Base-by-base conservation (phyloP, 306 rosid genomes). In the Trifolium pratense region DNA sequence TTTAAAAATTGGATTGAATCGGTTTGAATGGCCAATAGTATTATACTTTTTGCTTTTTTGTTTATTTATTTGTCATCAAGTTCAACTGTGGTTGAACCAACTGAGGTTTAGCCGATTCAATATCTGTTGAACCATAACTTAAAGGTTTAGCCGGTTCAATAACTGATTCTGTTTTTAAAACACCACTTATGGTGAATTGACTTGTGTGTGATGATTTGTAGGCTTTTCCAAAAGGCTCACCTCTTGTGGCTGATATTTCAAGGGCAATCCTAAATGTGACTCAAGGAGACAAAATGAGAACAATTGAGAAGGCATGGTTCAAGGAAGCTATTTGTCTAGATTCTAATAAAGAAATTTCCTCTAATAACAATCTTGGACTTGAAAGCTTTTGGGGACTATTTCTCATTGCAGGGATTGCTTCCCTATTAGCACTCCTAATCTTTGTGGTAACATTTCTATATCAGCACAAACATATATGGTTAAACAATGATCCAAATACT, bases 181-280 rank as follows among this genome's bases (percentile, higher is more conserved):
- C n/a, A n/a, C n/a, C n/a, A n/a, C n/a, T n/a, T n/a, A n/a, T n/a
- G n/a, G n/a, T n/a, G 26, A 52, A 49, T 12, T 52, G 11, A 52
- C 9, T 52, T 20, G 59, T 18, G 25, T 8, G 13, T 20, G 29
- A 10, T 53, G 32, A 48, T 48, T 48, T 56, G 62, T 56, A 56
- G 62, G 62, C 62, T 3, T 56, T 56, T 14, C 62, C 62, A 1
- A 56, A 56, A 56, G 34, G 34, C 0, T 56, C 62, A 1, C 87
- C 93, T 61, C 75, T 91, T 12, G 82, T 77, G 2, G 65, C 72
- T 0, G 88, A 88, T 45, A 70, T 88, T 14, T 91, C 97, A 40
- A 84, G 83, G 55, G 88, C 86, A 26, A 80, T 91, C 37, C 60
- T 88, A n/a, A 80, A 77, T 1, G 82, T 88, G 76, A 83, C 86